phyloP scores from a whole-genome alignment of 1,284 basidiomycete genomes.

The Sporisorium exsertum region DNA sequence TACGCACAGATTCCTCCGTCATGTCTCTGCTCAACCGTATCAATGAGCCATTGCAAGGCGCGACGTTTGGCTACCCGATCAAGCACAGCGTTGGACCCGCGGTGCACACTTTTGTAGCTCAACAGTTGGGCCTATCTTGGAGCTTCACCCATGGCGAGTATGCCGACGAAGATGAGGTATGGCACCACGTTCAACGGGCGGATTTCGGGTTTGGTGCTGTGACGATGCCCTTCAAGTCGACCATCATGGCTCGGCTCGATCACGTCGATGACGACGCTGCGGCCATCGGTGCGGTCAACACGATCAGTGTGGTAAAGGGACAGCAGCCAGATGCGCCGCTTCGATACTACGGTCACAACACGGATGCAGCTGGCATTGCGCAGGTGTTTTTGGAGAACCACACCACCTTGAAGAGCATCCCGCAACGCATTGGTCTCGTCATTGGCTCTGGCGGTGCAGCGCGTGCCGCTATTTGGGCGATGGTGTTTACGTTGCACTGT shows the following conservation, averaged over 20 bases:
- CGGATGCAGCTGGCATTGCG: constrained; percentile 13
- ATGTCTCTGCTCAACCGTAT: constrained; percentile 16
- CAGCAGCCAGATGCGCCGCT: neutral
- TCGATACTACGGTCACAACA: constrained; percentile 13
- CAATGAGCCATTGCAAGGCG: constrained; percentile 7
- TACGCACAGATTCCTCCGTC: neutral
- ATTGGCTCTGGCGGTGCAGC: constrained; percentile 16
- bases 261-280: constrained; percentile 6
- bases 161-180: constrained; percentile 7
- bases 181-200: constrained; percentile 10
- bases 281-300: constrained; percentile 16
- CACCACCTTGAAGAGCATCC: neutral
- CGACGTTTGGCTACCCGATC: constrained; percentile 16
- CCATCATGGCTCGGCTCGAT: constrained; percentile 11
- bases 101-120: constrained; percentile 10
- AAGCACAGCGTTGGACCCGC: constrained; percentile 17
- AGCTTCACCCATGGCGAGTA: constrained; percentile 17
- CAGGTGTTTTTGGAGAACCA: constrained; percentile 14
- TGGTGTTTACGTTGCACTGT: constrained; percentile 11
- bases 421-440: constrained; percentile 13
- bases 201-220: constrained; percentile 12
- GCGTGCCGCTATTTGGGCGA: constrained; percentile 11
- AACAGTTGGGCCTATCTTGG: constrained; percentile 9
- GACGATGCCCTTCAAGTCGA: constrained; percentile 16
- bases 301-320: constrained; percentile 13